These are phyloP conservation scores for Sedum album DNA, from an alignment of 164 flowering plant species.

Conservation along the genomic window DNA sequence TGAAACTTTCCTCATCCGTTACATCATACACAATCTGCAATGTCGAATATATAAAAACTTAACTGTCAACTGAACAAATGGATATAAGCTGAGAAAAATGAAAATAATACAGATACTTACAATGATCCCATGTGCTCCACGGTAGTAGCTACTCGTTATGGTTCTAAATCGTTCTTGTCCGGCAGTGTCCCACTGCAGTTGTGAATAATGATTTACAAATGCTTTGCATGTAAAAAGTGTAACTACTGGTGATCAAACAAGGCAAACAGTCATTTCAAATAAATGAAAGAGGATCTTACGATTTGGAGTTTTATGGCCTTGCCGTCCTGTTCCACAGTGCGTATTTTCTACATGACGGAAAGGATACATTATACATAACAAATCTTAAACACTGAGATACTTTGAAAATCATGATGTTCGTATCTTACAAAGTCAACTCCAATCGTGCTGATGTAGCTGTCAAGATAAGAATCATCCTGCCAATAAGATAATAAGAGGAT, in stretches of 20 bases:
- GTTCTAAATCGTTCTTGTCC: slow-evolving; percentile 35
- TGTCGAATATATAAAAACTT: too few species aligned
- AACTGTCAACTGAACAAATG: too few species aligned
- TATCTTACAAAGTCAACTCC: slow-evolving; percentile 62
- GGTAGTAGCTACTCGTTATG: background rate
- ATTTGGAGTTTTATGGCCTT: slow-evolving; percentile 64
- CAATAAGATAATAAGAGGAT: background rate
- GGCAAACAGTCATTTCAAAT: background rate
- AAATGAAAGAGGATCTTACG: slow-evolving; percentile 27
- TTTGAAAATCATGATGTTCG: background rate
- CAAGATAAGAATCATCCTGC: slow-evolving; percentile 72
- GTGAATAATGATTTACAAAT: background rate
- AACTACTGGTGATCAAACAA: background rate
- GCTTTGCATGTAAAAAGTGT: background rate
- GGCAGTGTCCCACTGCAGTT: slow-evolving; percentile 68
- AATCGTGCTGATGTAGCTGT: slow-evolving; percentile 69
- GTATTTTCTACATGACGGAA: slow-evolving; percentile 41
- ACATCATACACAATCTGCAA: background rate
- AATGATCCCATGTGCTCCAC: background rate
- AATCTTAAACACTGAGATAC: background rate
- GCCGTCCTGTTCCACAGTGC: slow-evolving; percentile 60
- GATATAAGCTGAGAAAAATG: too few species aligned
- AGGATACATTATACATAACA: background rate
- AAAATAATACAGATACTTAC: background rate
- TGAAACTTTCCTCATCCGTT: background rate